Evolutionary conservation across 1,284 basidiomycete genomes (phyloP).

Genomic region (Schizophyllum commune): DNA sequence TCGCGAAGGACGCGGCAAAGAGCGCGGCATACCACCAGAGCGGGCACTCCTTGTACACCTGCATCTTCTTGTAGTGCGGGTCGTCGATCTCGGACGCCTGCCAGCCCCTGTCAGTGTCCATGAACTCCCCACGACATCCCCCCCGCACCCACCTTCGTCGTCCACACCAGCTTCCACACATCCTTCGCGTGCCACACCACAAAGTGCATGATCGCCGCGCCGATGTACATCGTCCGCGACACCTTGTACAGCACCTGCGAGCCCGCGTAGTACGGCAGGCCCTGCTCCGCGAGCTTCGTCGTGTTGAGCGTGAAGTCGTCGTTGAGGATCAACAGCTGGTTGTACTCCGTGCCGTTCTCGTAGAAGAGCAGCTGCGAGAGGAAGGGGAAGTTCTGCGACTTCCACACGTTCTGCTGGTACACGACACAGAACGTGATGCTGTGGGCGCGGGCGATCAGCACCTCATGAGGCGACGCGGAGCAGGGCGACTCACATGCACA

Average conservation of each 20-base stretch:
- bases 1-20: slow-evolving; percentile 36
- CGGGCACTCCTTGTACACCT: slow-evolving; percentile 47
- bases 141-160: no score
- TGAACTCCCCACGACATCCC: background rate
- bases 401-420: slow-evolving; percentile 23
- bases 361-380: slow-evolving; percentile 28
- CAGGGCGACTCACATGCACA: slow-evolving; percentile 30
- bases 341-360: slow-evolving; percentile 25
- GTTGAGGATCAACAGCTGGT: slow-evolving; percentile 24
- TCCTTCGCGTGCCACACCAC: slow-evolving; percentile 43
- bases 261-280: slow-evolving; percentile 37
- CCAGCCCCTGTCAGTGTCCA: background rate
- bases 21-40: slow-evolving; percentile 53
- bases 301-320: slow-evolving; percentile 34
- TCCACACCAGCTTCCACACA: slow-evolving; percentile 19
- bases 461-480: background rate
- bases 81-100: slow-evolving; percentile 26
- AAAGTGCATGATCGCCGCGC: slow-evolving; percentile 40
- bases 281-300: slow-evolving; percentile 29
- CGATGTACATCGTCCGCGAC: slow-evolving; percentile 31
- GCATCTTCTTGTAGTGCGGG: slow-evolving; percentile 49
- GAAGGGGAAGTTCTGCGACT: slow-evolving; percentile 40
- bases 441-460: background rate
- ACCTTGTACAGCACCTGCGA: slow-evolving; percentile 34
- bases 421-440: slow-evolving; percentile 13